phyloP scores from a whole-genome alignment of 495 filamentous ascomycete species.

The Pseudotulostoma volvatum region DNA sequence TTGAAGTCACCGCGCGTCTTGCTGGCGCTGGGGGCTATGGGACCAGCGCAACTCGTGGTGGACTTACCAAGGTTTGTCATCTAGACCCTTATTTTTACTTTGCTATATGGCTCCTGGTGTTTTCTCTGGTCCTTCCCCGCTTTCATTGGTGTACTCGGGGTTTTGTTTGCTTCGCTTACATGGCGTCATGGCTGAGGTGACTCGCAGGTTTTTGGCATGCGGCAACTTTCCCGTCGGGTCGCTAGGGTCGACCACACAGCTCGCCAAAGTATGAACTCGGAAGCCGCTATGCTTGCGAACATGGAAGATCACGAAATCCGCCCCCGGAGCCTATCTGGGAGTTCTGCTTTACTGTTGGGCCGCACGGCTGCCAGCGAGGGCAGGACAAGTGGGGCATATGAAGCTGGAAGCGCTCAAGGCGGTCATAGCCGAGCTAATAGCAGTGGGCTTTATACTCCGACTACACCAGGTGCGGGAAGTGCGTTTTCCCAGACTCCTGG shows the following conservation, averaged over 20 bases:
- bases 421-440: conserved; percentile 30
- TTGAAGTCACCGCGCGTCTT: conserved; percentile 70
- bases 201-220: conserved; percentile 63
- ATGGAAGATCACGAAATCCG: conserved; percentile 47
- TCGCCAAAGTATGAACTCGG: conserved; percentile 63
- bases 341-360: conserved; percentile 57
- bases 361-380: conserved; percentile 33
- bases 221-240: conserved; percentile 68
- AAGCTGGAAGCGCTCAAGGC: conserved; percentile 30
- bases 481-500: conserved; percentile 53
- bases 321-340: conserved; percentile 68
- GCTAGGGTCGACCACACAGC: conserved; percentile 42
- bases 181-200: not conserved
- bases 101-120: conserved; percentile 3
- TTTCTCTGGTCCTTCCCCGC: no score
- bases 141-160: no score
- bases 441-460: conserved; percentile 46
- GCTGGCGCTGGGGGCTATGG: conserved; percentile 67
- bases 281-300: conserved; percentile 57
- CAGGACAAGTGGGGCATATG: conserved; percentile 27
- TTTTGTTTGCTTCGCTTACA: no score
- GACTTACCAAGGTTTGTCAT: conserved; percentile 53
- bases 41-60: conserved; percentile 61
- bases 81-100: conserved; percentile 2
- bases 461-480: conserved; percentile 49